Conservation (phyloP, 2,329 filamentous ascomycete genomes). For the Exophiala calicioides region DNA sequence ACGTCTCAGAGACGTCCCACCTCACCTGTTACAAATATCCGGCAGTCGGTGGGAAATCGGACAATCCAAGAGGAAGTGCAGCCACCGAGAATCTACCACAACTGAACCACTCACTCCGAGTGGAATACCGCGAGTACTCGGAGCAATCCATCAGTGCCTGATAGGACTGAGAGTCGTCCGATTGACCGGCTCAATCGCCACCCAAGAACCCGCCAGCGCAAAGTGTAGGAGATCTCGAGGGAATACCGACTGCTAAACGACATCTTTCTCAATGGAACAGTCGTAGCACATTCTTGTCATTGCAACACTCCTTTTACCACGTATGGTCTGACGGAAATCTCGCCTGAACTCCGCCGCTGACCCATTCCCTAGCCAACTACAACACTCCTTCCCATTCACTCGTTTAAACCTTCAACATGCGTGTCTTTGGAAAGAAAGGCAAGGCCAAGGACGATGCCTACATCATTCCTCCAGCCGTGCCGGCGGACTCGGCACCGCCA, state of each 20-base stretch:
- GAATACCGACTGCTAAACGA: background rate
- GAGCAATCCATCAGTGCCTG: background rate
- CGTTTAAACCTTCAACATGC: slow-evolving; percentile 22
- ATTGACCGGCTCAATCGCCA: slow-evolving; percentile 19
- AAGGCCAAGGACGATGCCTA: slow-evolving; percentile 31
- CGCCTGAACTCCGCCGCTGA: background rate
- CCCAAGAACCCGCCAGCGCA: background rate
- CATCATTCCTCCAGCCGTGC: slow-evolving; percentile 19
- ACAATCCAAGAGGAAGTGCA: slow-evolving; percentile 11
- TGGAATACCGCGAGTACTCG: background rate
- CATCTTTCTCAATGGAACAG: slow-evolving; percentile 16
- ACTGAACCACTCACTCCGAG: background rate
- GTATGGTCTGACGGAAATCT: background rate
- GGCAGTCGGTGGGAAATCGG: background rate
- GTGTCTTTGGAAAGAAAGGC: slow-evolving; percentile 30
- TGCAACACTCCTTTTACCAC: slow-evolving; percentile 15
- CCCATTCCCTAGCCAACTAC: slow-evolving; percentile 4
- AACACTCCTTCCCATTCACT: slow-evolving; percentile 11
- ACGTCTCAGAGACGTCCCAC: slow-evolving; percentile 16
- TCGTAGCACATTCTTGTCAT: slow-evolving; percentile 1
- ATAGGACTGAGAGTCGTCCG: background rate
- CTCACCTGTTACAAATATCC: slow-evolving; percentile 1
- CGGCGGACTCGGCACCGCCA: slow-evolving; percentile 12
- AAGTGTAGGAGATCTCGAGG: no score
- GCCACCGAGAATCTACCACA: slow-evolving; percentile 1